Base-by-base conservation (phyloP, 2,329 filamentous ascomycete genomes). In the Chaetomiaceae sp. region DNA sequence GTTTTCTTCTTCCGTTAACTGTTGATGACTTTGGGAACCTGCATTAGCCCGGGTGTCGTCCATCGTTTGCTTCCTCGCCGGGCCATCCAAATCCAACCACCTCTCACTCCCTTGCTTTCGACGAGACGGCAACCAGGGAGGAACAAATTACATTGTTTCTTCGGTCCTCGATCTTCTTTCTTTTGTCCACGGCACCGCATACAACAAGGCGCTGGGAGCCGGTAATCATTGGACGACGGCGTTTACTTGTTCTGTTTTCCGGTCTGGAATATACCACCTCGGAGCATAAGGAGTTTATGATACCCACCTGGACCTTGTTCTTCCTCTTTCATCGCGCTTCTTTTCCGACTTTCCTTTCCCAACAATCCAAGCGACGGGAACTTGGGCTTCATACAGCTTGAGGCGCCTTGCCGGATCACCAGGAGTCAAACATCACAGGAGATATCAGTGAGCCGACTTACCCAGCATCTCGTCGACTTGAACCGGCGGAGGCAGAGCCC, bases 191-290 rank as follows among this genome's bases (percentile, higher is more conserved):
- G 27, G 38, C 44, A 29, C 48, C 33, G 12, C 37, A 37, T 19
- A 22, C 37, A 31, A 46, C 52, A 45, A 29, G 50, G 57, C 58
- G 54, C 59, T 57, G 54, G 56, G 47, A 60, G 59, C 54, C 43
- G 20, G 27, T 40, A 49, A 52, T 53, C 29, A 46, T 54, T 57
- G 50, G 54, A 54, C 52, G 45, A 34, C 45, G 49, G 27, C 4
- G 3, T 5, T 53, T 46, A 23, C 17, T 47, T 14, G 23, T 36
- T 55, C 25, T 17, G 36, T 34, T 27, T 51, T 8, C 47, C 9
- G 33, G 22, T n/a, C 33, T 53, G 43, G 19, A 23, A 38, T 38
- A 34, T 40, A 17, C 34, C 8, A 42, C 39, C 3, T 42, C 45
- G 25, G 17, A 48, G 27, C 48, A 52, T 39, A 53, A 49, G 47